phyloP scores from a whole-genome alignment of 2,329 filamentous ascomycete genomes.

The Phoma herbarum region DNA sequence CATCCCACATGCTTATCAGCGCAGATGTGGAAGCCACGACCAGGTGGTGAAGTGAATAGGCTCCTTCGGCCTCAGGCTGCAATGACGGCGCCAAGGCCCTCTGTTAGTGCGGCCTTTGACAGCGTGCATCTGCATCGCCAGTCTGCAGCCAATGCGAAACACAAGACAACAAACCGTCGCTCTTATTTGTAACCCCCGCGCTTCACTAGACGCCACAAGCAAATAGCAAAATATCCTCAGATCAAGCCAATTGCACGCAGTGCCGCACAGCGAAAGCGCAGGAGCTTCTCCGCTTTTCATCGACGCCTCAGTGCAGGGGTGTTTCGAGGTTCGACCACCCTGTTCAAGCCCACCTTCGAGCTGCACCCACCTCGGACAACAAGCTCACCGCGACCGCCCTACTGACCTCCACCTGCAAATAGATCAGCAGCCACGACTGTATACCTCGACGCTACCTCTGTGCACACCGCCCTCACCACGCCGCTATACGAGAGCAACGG shows the following conservation, averaged over 20 bases:
- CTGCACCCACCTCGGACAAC: slow-evolving; percentile 23
- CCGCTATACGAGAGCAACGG: slow-evolving; percentile 22
- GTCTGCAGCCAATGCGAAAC: slow-evolving; percentile 23
- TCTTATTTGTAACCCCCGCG: slow-evolving; percentile 23
- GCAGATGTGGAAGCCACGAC: background rate
- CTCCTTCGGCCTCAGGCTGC: background rate
- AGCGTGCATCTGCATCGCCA: slow-evolving; percentile 11
- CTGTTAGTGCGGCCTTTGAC: slow-evolving; percentile 13
- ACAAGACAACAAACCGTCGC: slow-evolving; percentile 36
- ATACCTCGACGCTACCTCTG: background rate
- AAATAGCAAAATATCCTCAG: slow-evolving; percentile 5
- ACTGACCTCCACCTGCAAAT: background rate
- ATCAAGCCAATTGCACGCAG: slow-evolving; percentile 20
- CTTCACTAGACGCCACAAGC: slow-evolving; percentile 16
- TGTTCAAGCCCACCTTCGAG: slow-evolving; percentile 35
- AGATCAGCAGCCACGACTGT: background rate
- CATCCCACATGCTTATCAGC: background rate
- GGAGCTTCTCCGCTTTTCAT: slow-evolving; percentile 40
- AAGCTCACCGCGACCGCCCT: slow-evolving; percentile 9
- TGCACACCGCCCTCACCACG: slow-evolving; percentile 25
- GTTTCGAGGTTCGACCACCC: slow-evolving; percentile 34
- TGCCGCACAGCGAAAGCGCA: slow-evolving; percentile 13
- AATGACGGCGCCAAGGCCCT: slow-evolving; percentile 10
- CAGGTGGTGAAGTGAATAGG: background rate
- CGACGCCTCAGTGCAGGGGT: slow-evolving; percentile 39